A percentile compares a stretch with the other conserved stretches of the same genome.
Evolutionary conservation across 2,329 filamentous ascomycete genomes (phyloP).

Genomic region (Amauroascus verrucosus): DNA sequence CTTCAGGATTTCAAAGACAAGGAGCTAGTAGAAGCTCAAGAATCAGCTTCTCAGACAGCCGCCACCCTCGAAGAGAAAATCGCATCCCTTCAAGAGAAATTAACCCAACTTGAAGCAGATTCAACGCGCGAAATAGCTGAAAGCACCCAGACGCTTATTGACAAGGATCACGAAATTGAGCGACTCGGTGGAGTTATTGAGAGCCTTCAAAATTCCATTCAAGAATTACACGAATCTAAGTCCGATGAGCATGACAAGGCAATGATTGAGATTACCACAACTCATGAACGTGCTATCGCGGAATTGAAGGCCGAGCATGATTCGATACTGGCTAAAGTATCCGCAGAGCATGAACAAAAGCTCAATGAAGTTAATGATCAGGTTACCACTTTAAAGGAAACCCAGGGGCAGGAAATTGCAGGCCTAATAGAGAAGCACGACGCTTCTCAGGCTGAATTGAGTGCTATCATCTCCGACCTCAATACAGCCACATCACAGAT

Average conservation of each 20-base stretch:
- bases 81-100: slow-evolving; percentile 27
- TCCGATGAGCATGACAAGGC: slow-evolving; percentile 13
- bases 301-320: slow-evolving; percentile 17
- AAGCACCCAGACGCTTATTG: slow-evolving; percentile 21
- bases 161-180: slow-evolving; percentile 30
- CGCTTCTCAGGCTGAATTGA: slow-evolving; percentile 9
- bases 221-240: slow-evolving; percentile 14
- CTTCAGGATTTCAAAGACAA: slow-evolving; percentile 29
- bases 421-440: slow-evolving; percentile 14
- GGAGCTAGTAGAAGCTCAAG: slow-evolving; percentile 29
- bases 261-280: slow-evolving; percentile 10
- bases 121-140: slow-evolving; percentile 19
- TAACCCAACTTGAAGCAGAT: slow-evolving; percentile 26
- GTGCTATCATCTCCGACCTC: slow-evolving; percentile 14
- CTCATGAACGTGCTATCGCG: slow-evolving; percentile 16
- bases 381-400: slow-evolving; percentile 12
- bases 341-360: slow-evolving; percentile 15
- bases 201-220: slow-evolving; percentile 27
- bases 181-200: slow-evolving; percentile 27
- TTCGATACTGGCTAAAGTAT: slow-evolving; percentile 12
- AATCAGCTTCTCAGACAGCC: slow-evolving; percentile 24
- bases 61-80: slow-evolving; percentile 29
- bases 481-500: slow-evolving; percentile 11
- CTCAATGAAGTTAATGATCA: slow-evolving; percentile 17
- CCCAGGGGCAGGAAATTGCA: slow-evolving; percentile 14